Percentiles rank a stretch among this genome's conserved stretches.
phyloP scores from a whole-genome alignment of 1,284 basidiomycete species.

The Boletus subluridellus region DNA sequence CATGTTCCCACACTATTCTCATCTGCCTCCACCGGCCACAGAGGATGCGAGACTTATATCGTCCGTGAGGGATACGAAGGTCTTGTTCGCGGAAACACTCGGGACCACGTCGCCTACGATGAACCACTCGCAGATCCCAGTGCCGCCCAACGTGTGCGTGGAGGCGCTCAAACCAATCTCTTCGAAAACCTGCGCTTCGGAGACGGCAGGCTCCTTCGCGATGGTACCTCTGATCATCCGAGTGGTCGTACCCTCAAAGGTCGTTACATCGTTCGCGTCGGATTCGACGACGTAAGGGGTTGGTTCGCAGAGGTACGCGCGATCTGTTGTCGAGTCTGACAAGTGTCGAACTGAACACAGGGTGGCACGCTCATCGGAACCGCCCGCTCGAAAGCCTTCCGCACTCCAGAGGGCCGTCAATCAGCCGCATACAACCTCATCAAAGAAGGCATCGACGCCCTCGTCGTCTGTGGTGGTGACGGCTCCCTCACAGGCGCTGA shows the following conservation, averaged over 20 bases:
- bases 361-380: conserved; percentile 97
- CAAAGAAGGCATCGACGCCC: conserved; percentile 93
- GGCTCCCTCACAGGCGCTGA: conserved; percentile 96
- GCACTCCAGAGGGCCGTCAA: conserved; percentile 82
- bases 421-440: conserved; percentile 89
- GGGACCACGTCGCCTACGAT: conserved; percentile 29
- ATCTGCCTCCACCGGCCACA: conserved; percentile 29
- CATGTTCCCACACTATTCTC: background rate
- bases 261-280: conserved; percentile 91
- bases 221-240: conserved; percentile 81
- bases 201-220: conserved; percentile 83
- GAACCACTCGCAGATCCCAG: conserved; percentile 26
- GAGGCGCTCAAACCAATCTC: conserved; percentile 38
- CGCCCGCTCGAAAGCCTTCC: conserved; percentile 86
- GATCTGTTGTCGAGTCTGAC: background rate
- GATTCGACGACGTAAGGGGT: conserved; percentile 96
- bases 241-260: conserved; percentile 75
- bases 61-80: conserved; percentile 98
- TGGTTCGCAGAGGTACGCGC: conserved; percentile 81
- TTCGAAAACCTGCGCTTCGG: conserved; percentile 80
- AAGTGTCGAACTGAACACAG: conserved; percentile 36
- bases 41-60: conserved; percentile 90
- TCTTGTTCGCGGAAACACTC: conserved; percentile 70
- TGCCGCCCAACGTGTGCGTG: conserved; percentile 18
- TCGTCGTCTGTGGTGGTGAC: conserved; percentile 96